These are phyloP conservation scores for Drechslerella stenobrocha DNA, from an alignment of 2,329 filamentous ascomycete species.

Conservation along the genomic window DNA sequence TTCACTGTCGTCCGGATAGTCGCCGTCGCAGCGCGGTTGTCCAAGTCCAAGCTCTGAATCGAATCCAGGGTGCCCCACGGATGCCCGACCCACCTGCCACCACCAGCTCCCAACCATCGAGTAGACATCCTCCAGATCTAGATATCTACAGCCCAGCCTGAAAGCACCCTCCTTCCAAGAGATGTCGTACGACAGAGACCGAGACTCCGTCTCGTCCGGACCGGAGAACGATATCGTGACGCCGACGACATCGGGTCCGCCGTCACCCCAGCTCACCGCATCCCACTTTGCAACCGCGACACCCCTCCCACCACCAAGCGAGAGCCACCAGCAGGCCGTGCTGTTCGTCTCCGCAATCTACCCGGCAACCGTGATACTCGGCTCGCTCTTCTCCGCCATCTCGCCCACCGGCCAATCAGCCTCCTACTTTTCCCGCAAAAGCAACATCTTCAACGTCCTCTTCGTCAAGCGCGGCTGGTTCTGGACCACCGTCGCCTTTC, in stretches of 20 bases:
- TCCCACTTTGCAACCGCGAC: slow-evolving; percentile 21
- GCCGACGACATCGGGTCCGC: slow-evolving; percentile 35
- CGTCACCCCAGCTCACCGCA: slow-evolving; percentile 25
- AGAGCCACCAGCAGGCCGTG: slow-evolving; percentile 33
- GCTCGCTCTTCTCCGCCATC: slow-evolving; percentile 76
- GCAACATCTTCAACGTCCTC: slow-evolving; percentile 85
- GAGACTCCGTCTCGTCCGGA: slow-evolving; percentile 38
- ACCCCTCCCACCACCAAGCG: slow-evolving; percentile 18
- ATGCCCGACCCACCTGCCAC: too few species aligned
- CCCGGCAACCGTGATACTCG: slow-evolving; percentile 75
- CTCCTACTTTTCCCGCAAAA: slow-evolving; percentile 91
- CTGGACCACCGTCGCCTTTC: slow-evolving; percentile 79
- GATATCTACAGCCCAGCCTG: too few species aligned
- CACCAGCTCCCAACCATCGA: too few species aligned
- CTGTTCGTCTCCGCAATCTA: slow-evolving; percentile 69
- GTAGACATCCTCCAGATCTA: too few species aligned
- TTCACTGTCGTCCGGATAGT: too few species aligned
- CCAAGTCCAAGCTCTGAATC: too few species aligned
- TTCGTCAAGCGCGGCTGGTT: slow-evolving; percentile 97
- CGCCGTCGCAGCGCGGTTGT: too few species aligned
- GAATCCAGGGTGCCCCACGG: too few species aligned
- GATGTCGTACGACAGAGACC: slow-evolving; percentile 41
- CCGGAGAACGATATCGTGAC: slow-evolving; percentile 43
- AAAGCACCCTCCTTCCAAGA: not conserved
- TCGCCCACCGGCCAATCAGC: slow-evolving; percentile 69